Evolutionary conservation across 306 rosid genomes (phyloP), one percentile per base, ranked within the genome.

Genomic region (Vigna angularis): DNA sequence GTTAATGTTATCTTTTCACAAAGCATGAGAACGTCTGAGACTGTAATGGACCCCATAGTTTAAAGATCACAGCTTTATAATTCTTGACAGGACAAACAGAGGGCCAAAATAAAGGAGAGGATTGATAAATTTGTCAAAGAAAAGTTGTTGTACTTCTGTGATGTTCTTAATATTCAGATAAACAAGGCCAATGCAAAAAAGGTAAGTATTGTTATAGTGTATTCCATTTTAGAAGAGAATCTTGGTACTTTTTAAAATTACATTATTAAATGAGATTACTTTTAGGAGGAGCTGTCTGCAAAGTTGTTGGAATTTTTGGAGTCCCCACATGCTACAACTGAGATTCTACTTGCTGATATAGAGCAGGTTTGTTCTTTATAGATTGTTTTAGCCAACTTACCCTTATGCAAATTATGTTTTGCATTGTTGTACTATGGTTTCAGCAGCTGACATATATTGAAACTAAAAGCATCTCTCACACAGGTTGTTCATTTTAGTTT

Each of bases 221-320:
- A 42, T 40, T 56, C 9, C 48, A 11, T 64, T 65, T 7, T 49
- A 53, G 4, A 45, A 66, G 44, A n/a, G 38, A 64, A 47, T 59
- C 24, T 30, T 8, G 4, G 22, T 65, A 22, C 22, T 4, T 13
- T 81, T 61, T 3, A 38, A 28, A 55, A 48, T 11, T 12, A 40
- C 49, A 50, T 75, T 51, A 38, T 18, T 73, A 45, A 66, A 77
- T 44, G 47, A 4, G 40, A 70, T 14, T 79, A 64, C 58, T 79
- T 89, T 70, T 85, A 96, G 99, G 99, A 96, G 81, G 99, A 96
- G 30, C 87, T 96, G 40, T 88, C 97, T 72, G 91, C 78, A 3
- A 96, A 87, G 81, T 69, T 96, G 81, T 86, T 96, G 81, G 99
- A 96, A 73, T 96, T 96, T 85, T 81, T 96, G 92, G 98, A 96